phyloP scores from a whole-genome alignment of 768 basidiomycete species.

The Mycena epipterygia region DNA sequence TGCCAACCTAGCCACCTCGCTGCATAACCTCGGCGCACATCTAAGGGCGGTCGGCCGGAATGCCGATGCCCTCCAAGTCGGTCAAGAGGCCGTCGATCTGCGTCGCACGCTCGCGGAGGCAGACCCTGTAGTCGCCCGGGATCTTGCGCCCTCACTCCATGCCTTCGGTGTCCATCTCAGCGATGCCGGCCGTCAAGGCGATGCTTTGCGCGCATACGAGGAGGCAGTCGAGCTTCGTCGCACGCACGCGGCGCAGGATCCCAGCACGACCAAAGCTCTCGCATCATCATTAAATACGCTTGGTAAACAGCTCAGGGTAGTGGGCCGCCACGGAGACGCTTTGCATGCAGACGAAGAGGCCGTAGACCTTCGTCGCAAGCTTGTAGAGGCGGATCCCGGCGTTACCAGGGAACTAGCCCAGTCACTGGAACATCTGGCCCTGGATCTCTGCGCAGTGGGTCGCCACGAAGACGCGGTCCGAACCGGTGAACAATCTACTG shows the following conservation, averaged over 20 bases:
- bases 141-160: conserved; percentile 3
- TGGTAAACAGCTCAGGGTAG: not conserved
- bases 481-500: not conserved
- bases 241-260: too few relatives aligned
- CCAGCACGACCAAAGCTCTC: not conserved
- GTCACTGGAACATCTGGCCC: conserved; percentile 7
- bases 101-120: conserved; percentile 1
- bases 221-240: conserved; percentile 6
- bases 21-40: conserved; percentile 12
- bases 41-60: not conserved
- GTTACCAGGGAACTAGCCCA: conserved; percentile 1
- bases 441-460: conserved; percentile 6
- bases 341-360: conserved; percentile 3
- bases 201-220: conserved; percentile 3
- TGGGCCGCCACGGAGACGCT: conserved; percentile 6
- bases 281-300: not conserved
- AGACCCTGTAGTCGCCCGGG: not conserved
- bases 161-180: conserved; percentile 4
- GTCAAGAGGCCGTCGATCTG: conserved; percentile 16
- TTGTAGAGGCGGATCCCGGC: not conserved
- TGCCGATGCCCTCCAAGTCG: not conserved
- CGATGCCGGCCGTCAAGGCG: not conserved
- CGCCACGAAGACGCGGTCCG: conserved; percentile 2
- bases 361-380: not conserved
- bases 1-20: not conserved